Evolutionary conservation across 2,329 filamentous ascomycete genomes (phyloP).

Genomic region (Tolypocladium inflatum): DNA sequence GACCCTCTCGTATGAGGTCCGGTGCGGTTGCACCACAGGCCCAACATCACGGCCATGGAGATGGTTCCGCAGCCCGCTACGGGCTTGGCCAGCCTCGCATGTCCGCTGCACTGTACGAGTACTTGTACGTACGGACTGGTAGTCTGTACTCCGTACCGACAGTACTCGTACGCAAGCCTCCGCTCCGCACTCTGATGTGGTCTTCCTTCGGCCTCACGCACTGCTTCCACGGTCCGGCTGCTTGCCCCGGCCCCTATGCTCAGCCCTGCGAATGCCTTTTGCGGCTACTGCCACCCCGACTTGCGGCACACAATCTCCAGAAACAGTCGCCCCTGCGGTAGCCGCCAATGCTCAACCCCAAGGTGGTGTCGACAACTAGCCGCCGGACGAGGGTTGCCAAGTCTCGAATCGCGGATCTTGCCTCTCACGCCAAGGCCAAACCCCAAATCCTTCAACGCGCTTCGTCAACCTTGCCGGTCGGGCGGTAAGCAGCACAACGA

Average conservation of each 20-base stretch:
- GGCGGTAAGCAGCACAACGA: neutral
- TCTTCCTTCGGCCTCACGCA: neutral
- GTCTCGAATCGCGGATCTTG: neutral
- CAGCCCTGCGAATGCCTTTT: neutral
- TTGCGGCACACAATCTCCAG: no score
- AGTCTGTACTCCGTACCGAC: no score
- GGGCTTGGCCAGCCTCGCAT: neutral
- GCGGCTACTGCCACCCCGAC: neutral
- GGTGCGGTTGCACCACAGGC: neutral
- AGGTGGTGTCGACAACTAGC: neutral
- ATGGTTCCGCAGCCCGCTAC: neutral
- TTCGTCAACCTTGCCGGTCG: neutral
- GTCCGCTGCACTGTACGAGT: neutral
- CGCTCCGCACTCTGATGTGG: neutral
- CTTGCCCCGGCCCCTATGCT: neutral
- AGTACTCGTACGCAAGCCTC: no score
- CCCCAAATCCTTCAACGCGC: neutral
- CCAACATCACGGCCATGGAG: neutral
- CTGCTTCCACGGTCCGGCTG: neutral
- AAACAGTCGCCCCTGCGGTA: neutral
- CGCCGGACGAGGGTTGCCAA: neutral
- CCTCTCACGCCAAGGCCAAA: no score
- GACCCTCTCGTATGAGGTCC: neutral
- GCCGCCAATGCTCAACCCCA: neutral
- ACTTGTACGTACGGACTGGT: no score